These are phyloP conservation scores for Cystobasidium onofrii DNA, from an alignment of 768 basidiomycete species.

Conservation along the genomic window DNA sequence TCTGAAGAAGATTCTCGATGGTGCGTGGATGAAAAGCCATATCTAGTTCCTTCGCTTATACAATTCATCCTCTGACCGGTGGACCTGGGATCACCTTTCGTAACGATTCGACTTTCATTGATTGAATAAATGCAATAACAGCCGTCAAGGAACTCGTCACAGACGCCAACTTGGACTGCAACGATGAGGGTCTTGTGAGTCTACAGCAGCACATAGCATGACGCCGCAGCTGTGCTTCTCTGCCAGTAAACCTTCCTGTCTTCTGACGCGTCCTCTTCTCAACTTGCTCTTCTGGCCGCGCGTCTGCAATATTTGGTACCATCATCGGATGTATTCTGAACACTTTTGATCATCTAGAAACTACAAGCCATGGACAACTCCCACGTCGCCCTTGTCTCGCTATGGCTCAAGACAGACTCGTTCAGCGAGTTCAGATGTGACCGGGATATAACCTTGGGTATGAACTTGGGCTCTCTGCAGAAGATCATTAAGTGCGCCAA, in stretches of 20 bases:
- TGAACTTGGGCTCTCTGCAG: constrained; percentile 75
- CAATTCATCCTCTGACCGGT: no score
- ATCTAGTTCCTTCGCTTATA: no score
- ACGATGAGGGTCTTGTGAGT: constrained; percentile 81
- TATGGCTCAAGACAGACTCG: constrained; percentile 66
- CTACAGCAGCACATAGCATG: background rate
- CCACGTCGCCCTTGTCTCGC: constrained; percentile 91
- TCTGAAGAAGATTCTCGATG: constrained; percentile 86
- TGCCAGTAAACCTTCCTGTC: background rate
- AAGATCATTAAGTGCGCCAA: constrained; percentile 97
- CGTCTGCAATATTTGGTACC: background rate
- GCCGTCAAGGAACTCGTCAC: constrained; percentile 96
- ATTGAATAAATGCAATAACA: constrained; percentile 46
- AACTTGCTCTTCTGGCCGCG: background rate
- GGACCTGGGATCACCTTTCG: no score
- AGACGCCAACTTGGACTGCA: constrained; percentile 96
- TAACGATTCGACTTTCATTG: no score
- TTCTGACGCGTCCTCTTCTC: background rate
- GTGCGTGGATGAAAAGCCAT: constrained; percentile 54
- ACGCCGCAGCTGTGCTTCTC: background rate
- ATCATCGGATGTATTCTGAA: background rate
- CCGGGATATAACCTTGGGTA: constrained; percentile 81
- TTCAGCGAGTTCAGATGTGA: constrained; percentile 86
- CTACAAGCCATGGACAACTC: constrained; percentile 99
- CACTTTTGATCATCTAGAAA: constrained; percentile 48